Evolutionary conservation across 2,329 filamentous ascomycete species (phyloP), one percentile per base, ranked within the genome.

Genomic region (Neobulgaria alba): DNA sequence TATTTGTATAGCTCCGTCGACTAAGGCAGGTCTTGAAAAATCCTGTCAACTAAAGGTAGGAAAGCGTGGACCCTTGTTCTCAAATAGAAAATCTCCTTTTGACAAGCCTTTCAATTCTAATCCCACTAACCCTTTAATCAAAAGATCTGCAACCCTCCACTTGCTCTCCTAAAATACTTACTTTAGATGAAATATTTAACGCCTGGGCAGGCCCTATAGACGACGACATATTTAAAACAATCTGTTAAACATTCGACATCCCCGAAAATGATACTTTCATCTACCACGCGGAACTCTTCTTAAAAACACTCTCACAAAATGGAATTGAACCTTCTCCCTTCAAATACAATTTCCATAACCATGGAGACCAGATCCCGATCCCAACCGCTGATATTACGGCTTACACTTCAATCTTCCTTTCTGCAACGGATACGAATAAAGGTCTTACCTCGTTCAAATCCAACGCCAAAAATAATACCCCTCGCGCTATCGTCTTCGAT

Each of bases 351-450:
- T 57, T 55, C 29, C 42, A 48, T 33, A 46, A 48, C 7, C 47
- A 52, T 43, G 50, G 49, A 3, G 14, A 33, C 3, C 5, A 50
- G 43, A 51, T 38, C 1, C 36, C 51, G 52, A 37, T 54, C 10
- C 18, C 51, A 23, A 12, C 43, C 15, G 51, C 68, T 39, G 83
- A 87, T 53, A 71, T 82, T 42, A 67, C 72, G 32, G 74, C 81
- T 14, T 87, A 88, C 64, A 71, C 75, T 29, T 66, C 72, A 35
- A 68, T 88, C 54, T 87, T 86, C 66, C 66, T 66, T 21, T 70
- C 81, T 1, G 63, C 68, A 1, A 77, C 77, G 3, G 66, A 68
- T 10, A 80, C 79, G 2, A 53, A 69, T 4, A 76, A 79, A 42
- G 73, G 80, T 9, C 67, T 87, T 10, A 80, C 69, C 46, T 72